These are phyloP conservation scores for Cladosporium sphaerospermum DNA, from an alignment of 2,329 filamentous ascomycete species.

Conservation along the genomic window DNA sequence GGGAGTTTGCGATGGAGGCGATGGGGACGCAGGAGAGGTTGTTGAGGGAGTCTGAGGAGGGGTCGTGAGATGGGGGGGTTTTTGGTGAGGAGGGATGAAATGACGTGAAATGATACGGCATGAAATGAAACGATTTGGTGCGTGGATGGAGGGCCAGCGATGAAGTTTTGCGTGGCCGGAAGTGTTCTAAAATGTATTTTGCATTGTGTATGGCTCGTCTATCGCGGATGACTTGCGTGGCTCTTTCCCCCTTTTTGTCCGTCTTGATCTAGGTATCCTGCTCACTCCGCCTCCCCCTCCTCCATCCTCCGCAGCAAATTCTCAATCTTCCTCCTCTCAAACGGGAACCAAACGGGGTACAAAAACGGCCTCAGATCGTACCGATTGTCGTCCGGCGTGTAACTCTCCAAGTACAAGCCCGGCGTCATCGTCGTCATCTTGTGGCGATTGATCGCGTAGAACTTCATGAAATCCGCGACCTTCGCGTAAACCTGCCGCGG, in stretches of 20 bases:
- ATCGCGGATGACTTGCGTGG: no score
- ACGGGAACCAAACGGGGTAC: conserved; percentile 42
- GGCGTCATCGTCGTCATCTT: conserved; percentile 59
- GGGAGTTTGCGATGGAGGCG: conserved; percentile 20
- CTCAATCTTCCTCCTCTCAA: conserved; percentile 46
- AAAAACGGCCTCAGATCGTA: conserved; percentile 53
- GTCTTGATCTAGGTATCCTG: no score
- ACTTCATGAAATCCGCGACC: conserved; percentile 46
- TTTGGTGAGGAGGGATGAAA: not conserved
- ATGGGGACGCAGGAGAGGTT: conserved; percentile 11
- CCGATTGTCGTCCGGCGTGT: conserved; percentile 46
- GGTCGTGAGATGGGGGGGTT: not conserved
- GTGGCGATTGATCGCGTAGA: conserved; percentile 59
- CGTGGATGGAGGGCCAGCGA: no score
- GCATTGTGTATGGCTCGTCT: no score
- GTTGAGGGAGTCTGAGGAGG: conserved; percentile 3
- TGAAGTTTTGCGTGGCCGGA: no score
- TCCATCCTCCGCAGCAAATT: conserved; percentile 40
- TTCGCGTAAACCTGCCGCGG: conserved; percentile 31
- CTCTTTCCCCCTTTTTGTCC: no score
- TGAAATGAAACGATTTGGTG: no score
- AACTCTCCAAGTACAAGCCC: conserved; percentile 47
- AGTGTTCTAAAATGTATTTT: no score
- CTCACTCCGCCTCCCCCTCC: conserved; percentile 16
- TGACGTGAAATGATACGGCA: no score